Conservation (phyloP, 2,329 filamentous ascomycete species). For the Trematosphaeria pertusa region DNA sequence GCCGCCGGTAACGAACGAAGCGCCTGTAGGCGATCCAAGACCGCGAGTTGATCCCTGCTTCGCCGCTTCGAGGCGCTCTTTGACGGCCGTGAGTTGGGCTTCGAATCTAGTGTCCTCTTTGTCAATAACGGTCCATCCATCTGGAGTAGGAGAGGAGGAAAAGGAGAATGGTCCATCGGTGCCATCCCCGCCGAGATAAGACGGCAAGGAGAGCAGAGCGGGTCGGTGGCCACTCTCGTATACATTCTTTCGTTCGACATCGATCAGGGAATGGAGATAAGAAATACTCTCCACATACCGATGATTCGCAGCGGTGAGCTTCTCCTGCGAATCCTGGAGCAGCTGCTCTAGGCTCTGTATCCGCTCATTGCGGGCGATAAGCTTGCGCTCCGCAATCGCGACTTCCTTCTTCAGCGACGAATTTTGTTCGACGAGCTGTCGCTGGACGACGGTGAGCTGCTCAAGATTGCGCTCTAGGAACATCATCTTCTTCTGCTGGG, state of each 20-base stretch:
- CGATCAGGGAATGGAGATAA: not conserved
- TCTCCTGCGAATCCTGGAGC: constrained; percentile 97
- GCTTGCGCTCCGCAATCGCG: constrained; percentile 95
- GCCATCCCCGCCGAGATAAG: not conserved
- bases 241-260: not conserved
- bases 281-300: constrained; percentile 68
- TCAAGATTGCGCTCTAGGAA: constrained; percentile 98
- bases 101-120: constrained; percentile 74
- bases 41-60: constrained; percentile 91
- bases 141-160: constrained; percentile 1
- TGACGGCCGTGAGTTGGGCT: constrained; percentile 93
- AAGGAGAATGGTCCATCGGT: constrained; percentile 4
- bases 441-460: constrained; percentile 95
- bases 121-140: constrained; percentile 14
- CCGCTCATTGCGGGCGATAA: constrained; percentile 94
- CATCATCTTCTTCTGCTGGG: constrained; percentile 99
- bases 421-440: constrained; percentile 98
- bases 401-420: constrained; percentile 98
- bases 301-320: constrained; percentile 95
- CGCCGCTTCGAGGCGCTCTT: constrained; percentile 94
- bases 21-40: constrained; percentile 66
- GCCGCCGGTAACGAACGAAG: constrained; percentile 71
- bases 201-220: not conserved
- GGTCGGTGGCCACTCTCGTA: too few species aligned
- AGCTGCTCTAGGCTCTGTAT: constrained; percentile 93